A percentile compares a stretch with the other conserved stretches of the same genome.
phyloP scores from a whole-genome alignment of 176 grass and related monocot species.

The Dactylis glomerata region DNA sequence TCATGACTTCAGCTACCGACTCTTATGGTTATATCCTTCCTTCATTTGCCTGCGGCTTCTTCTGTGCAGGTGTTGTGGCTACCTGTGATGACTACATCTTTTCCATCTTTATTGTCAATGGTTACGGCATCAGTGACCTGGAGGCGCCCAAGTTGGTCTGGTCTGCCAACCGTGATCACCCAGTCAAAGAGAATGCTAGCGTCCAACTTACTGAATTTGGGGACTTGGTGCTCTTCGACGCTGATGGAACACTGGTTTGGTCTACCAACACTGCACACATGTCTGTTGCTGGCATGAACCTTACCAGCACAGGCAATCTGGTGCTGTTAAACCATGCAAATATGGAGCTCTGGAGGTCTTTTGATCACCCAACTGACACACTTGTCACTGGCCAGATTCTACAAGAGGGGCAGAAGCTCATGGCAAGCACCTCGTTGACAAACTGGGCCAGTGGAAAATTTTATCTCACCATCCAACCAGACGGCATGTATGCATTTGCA shows the following conservation, averaged over 20 bases:
- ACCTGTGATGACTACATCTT: conserved; percentile 13
- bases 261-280: not conserved
- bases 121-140: not conserved
- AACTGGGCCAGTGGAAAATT: conserved; percentile 27
- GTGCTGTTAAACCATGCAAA: conserved; percentile 30
- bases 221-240: conserved; percentile 13
- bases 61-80: conserved; percentile 14
- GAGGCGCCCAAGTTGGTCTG: conserved; percentile 17
- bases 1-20: not conserved
- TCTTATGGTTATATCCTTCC: not conserved
- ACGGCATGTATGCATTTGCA: conserved; percentile 29
- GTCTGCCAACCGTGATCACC: conserved; percentile 33
- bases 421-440: not conserved
- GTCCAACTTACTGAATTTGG: conserved; percentile 25
- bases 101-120: not conserved
- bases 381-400: conserved; percentile 37
- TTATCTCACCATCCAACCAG: not conserved
- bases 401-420: conserved; percentile 6
- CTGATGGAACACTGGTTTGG: conserved; percentile 39
- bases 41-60: conserved; percentile 49
- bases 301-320: conserved; percentile 29
- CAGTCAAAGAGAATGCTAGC: conserved; percentile 43
- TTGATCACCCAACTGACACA: conserved; percentile 48
- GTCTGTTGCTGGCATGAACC: conserved; percentile 21
- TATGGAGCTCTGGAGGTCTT: conserved; percentile 34